Evolutionary conservation across 192 early-diverging fungal genomes (phyloP).

Genomic region (Jimgerdemannia flammicorona): DNA sequence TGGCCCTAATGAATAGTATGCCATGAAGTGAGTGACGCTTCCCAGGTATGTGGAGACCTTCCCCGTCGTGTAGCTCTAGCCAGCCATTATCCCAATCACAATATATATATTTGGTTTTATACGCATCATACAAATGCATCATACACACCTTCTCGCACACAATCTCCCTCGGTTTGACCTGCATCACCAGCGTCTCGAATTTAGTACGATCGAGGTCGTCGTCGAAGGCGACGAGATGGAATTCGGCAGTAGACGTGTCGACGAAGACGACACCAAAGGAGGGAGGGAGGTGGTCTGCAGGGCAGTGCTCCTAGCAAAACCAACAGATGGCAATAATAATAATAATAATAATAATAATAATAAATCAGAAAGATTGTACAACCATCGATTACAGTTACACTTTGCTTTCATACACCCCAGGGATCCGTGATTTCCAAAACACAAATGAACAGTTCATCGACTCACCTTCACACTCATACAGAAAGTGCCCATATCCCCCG

Average conservation of each 20-base stretch:
- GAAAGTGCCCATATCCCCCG: slow-evolving; percentile 88
- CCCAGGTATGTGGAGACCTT: too few species aligned
- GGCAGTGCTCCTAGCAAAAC: slow-evolving; percentile 24
- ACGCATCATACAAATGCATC: too few species aligned
- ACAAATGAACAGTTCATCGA: background rate
- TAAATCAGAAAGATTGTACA: too few species aligned
- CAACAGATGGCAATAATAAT: background rate
- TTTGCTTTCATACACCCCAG: background rate
- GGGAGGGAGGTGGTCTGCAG: slow-evolving; percentile 37
- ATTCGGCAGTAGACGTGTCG: slow-evolving; percentile 92
- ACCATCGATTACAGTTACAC: too few species aligned
- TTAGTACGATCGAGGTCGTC: slow-evolving; percentile 87
- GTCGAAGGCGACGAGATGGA: slow-evolving; percentile 70
- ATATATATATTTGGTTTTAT: too few species aligned
- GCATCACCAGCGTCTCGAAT: slow-evolving; percentile 92
- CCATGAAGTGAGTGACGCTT: too few species aligned
- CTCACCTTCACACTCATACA: slow-evolving; percentile 91
- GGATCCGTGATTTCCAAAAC: background rate
- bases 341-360: background rate
- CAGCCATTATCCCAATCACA: too few species aligned
- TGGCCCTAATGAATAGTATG: slow-evolving; percentile 24
- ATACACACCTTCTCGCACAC: slow-evolving; percentile 68
- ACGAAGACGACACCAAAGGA: slow-evolving; percentile 89
- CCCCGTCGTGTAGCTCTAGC: too few species aligned
- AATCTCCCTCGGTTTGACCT: slow-evolving; percentile 91